Evolutionary conservation across 176 grass and related monocot species (phyloP), one percentile per base, ranked within the genome.

Genomic region (Urochloa ruziziensis): DNA sequence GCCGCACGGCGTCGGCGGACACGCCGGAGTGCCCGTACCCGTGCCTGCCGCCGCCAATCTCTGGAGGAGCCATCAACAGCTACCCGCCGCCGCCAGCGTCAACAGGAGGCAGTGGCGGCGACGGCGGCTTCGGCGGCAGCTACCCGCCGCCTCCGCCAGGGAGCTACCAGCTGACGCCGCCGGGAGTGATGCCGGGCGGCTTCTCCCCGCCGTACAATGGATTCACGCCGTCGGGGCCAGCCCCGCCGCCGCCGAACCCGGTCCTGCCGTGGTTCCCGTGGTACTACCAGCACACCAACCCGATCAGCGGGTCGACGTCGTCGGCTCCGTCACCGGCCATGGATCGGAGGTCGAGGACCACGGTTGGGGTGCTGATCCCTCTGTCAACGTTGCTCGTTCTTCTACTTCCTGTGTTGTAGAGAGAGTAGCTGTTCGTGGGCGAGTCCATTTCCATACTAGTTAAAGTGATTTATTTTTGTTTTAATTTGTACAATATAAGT

Each of bases 191-290:
- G 88, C 88, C 88, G 27, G 79, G 83, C 5, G 79, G 83, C 5
- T 83, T 68, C 48, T 85, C 90, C 5, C 73, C 86, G 0, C 86
- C 86, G 67, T 70, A 62, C 74, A 28, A 44, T 21, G 62, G 58
- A 11, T 54, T 69, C 35, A n/a, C n/a, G n/a, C 86, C 79, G 0
- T 8, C 79, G 4, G 86, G 87, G 3, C 87, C 84, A 0, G 44
- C 80, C 13, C 90, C 91, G 33, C 91, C 91, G 24, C 87, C 91
- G 49, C 91, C 91, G 5, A 73, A 93, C 77, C 91, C 91, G 6
- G 39, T 93, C 56, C 29, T 87, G 76, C 91, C 91, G 8, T 90
- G 88, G 84, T 93, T 67, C 87, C 91, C 91, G 15, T 93, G 88
- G 84, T 93, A 93, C 81, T 93, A 93, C 82, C 77, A 82, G 82